phyloP scores from a whole-genome alignment of 176 grass and related monocot genomes.

The Miscanthus lutarioriparius region DNA sequence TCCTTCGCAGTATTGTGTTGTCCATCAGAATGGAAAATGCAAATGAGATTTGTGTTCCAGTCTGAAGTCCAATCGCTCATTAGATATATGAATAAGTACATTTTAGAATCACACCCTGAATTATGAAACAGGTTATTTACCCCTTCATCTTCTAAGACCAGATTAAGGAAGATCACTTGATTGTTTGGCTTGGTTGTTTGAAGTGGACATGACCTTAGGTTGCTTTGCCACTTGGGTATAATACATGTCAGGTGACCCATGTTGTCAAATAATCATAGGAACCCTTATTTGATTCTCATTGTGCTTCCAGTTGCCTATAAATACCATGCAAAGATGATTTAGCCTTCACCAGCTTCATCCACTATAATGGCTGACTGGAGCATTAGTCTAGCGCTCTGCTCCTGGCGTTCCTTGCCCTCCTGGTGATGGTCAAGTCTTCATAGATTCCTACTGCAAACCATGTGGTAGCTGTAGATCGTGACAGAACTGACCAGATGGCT shows the following conservation, averaged over 20 bases:
- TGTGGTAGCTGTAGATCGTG: not conserved
- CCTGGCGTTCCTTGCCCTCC: not conserved
- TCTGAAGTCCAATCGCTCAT: not conserved
- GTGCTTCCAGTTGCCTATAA: not conserved
- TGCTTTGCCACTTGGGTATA: not conserved
- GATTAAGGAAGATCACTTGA: not conserved
- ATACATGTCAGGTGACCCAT: not conserved
- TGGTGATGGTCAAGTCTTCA: not conserved
- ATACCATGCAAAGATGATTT: not conserved
- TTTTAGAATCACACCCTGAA: slow-evolving; percentile 2
- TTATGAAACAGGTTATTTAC: not conserved
- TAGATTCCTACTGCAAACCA: not conserved
- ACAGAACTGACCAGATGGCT: not conserved
- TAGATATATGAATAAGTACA: not conserved
- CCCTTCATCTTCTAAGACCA: not conserved
- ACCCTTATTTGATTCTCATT: not conserved
- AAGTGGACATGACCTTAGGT: not conserved
- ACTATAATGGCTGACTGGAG: not conserved
- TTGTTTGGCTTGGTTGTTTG: not conserved
- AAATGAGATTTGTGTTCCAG: slow-evolving; percentile 4
- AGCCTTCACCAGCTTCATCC: not conserved
- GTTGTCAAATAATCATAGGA: not conserved
- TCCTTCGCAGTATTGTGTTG: slow-evolving; percentile 9
- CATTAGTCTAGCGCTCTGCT: too few relatives aligned
- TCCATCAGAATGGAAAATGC: slow-evolving; percentile 22